Conservation (phyloP, 805 yeast genomes). For the Sugiyamaella qingdaonensis region DNA sequence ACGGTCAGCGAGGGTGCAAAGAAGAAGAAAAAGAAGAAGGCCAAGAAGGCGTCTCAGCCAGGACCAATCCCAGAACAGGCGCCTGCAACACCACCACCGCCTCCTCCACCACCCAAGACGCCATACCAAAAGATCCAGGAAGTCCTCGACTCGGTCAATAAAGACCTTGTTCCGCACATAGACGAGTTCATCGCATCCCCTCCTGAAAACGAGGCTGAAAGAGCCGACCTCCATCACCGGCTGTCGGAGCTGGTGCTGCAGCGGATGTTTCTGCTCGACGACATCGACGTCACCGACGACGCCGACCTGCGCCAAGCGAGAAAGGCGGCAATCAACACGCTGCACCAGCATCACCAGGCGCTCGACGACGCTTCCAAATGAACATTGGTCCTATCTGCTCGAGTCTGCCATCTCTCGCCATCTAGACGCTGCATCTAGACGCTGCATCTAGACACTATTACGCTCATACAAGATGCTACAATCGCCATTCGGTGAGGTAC, state of each 20-base stretch:
- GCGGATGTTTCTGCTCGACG: slow-evolving; percentile 32
- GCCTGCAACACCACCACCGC: slow-evolving; percentile 12
- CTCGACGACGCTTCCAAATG: slow-evolving; percentile 24
- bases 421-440: no score
- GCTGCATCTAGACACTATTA: no score
- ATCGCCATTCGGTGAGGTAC: no score
- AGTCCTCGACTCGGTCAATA: slow-evolving; percentile 24
- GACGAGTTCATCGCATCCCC: slow-evolving; percentile 19
- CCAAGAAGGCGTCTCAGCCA: slow-evolving; percentile 2
- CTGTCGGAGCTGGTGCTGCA: slow-evolving; percentile 34
- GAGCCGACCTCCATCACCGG: slow-evolving; percentile 29
- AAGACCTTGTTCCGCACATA: slow-evolving; percentile 27
- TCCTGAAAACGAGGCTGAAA: slow-evolving; percentile 20
- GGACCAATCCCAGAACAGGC: slow-evolving; percentile 2
- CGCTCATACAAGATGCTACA: no score
- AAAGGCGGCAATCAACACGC: slow-evolving; percentile 31
- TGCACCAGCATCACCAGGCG: slow-evolving; percentile 30
- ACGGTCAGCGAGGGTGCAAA: slow-evolving; percentile 1
- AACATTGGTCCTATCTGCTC: not conserved
- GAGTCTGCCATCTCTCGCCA: no score
- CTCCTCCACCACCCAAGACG: slow-evolving; percentile 18
- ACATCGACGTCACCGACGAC: slow-evolving; percentile 31
- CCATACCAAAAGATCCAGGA: slow-evolving; percentile 27
- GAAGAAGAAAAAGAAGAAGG: slow-evolving; percentile 8
- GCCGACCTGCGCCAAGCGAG: slow-evolving; percentile 31